Evolutionary conservation across 495 filamentous ascomycete species (phyloP).

Genomic region (Alectoria sarmentosa): DNA sequence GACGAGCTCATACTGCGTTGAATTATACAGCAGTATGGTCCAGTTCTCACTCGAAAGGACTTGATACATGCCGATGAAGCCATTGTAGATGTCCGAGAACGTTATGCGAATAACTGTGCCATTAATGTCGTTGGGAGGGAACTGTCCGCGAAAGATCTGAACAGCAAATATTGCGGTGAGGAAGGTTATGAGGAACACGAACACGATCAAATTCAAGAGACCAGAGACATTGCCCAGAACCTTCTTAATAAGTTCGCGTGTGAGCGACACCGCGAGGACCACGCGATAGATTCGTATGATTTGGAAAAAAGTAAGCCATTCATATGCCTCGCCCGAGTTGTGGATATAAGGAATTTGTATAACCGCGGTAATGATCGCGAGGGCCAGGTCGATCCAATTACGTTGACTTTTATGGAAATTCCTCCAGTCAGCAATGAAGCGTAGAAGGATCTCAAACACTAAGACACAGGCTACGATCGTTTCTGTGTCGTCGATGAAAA

Average conservation of each 20-base stretch:
- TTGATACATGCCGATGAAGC: conserved; percentile 97
- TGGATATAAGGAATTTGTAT: conserved; percentile 83
- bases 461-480: conserved; percentile 72
- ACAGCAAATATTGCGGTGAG: conserved; percentile 88
- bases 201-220: conserved; percentile 89
- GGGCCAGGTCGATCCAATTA: conserved; percentile 72
- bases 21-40: conserved; percentile 80
- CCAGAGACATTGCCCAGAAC: conserved; percentile 89
- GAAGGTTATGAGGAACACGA: conserved; percentile 93
- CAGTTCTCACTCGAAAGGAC: conserved; percentile 97
- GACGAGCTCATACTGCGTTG: conserved; percentile 55
- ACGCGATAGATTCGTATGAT: conserved; percentile 88
- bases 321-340: conserved; percentile 68
- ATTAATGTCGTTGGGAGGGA: conserved; percentile 51
- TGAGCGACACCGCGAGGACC: conserved; percentile 82
- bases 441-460: conserved; percentile 71
- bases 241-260: conserved; percentile 70
- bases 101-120: conserved; percentile 57
- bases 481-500: conserved; percentile 57
- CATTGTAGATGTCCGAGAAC: conserved; percentile 88
- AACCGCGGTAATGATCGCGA: conserved; percentile 73
- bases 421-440: conserved; percentile 72
- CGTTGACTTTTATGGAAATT: conserved; percentile 61
- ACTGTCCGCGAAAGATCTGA: conserved; percentile 84
- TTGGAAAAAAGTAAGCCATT: conserved; percentile 89